These are phyloP conservation scores for Chlamydomonas sp. DNA, from an alignment of 139 green algal species.

Conservation along the genomic window DNA sequence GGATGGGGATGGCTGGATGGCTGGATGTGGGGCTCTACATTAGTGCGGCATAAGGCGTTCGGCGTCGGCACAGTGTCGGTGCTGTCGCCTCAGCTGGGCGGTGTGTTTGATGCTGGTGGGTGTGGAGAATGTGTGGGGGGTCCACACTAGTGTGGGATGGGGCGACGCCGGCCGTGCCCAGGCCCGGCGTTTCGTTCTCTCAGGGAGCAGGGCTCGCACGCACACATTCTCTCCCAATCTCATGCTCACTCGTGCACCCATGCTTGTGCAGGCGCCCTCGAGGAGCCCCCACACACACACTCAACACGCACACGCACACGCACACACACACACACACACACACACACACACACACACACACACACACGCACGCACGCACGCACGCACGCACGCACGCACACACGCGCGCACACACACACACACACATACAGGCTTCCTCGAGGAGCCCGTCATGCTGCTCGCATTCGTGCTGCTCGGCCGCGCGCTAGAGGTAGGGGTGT, in stretches of 20 bases:
- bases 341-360: neutral
- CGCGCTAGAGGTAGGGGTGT: constrained; percentile 60
- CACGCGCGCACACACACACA: neutral
- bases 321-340: neutral
- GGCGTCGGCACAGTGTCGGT: constrained; percentile 18
- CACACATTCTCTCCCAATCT: too few species aligned
- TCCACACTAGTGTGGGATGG: neutral
- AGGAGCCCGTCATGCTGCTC: constrained; percentile 94
- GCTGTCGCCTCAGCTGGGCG: neutral
- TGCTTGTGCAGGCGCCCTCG: too few species aligned
- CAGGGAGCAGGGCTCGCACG: too few species aligned
- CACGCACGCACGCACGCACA: neutral
- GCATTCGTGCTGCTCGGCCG: constrained; percentile 87
- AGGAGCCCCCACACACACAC: too few species aligned
- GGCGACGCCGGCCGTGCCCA: too few species aligned
- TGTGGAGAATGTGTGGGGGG: too few species aligned
- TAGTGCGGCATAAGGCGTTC: too few species aligned
- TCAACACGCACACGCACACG: too few species aligned
- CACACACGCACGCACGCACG: too few species aligned
- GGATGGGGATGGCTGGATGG: neutral
- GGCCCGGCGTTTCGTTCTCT: too few species aligned
- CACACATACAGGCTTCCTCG: constrained; percentile 72
- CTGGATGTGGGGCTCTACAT: too few species aligned
- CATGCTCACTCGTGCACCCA: too few species aligned
- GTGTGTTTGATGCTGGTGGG: neutral